phyloP scores from a whole-genome alignment of 106 monocot genomes.

The Phalaenopsis aphrodite region DNA sequence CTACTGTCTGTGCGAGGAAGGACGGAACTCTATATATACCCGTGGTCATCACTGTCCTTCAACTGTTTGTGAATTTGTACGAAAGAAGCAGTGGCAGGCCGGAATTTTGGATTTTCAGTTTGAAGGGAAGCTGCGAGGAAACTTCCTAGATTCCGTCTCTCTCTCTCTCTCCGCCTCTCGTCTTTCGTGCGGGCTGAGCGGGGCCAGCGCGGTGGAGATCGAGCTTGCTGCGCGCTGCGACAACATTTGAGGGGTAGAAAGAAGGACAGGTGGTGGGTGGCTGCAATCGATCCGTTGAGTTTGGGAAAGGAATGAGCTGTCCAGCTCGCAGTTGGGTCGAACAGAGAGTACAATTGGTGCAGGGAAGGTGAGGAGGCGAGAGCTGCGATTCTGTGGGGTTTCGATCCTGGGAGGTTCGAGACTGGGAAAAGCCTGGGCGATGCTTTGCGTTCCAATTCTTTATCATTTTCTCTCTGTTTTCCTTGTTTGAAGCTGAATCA shows the following conservation, averaged over 20 bases:
- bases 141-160: background rate
- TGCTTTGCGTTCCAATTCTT: background rate
- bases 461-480: background rate
- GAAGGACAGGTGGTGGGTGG: background rate
- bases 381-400: background rate
- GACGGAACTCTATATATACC: too few relatives aligned
- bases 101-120: background rate
- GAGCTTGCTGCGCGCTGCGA: background rate
- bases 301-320: background rate
- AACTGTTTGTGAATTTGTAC: too few relatives aligned
- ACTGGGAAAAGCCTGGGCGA: background rate
- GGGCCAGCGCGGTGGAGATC: background rate
- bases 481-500: background rate
- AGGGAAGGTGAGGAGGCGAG: background rate
- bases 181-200: background rate
- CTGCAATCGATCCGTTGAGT: background rate
- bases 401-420: background rate
- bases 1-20: too few relatives aligned
- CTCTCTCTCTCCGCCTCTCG: background rate
- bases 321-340: background rate
- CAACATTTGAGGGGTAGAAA: background rate
- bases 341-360: too few relatives aligned
- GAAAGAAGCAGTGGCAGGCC: background rate
- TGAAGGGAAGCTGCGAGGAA: constrained; percentile 1
- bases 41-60: too few relatives aligned